These are phyloP conservation scores for Tylopilus plumbeoviolaceoides DNA, from an alignment of 768 basidiomycete species.

Conservation along the genomic window DNA sequence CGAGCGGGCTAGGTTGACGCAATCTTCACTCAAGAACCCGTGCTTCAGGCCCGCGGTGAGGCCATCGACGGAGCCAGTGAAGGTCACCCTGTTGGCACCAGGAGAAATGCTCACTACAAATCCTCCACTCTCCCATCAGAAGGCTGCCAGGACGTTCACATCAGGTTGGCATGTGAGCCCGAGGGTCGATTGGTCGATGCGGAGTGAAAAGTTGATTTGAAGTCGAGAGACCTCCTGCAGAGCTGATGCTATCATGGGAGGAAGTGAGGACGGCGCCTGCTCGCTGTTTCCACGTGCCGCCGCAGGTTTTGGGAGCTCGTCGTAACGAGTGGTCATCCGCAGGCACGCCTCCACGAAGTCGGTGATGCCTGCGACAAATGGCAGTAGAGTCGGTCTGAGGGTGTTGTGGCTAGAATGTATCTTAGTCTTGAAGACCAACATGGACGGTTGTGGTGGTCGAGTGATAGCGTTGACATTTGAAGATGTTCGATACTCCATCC, in stretches of 20 bases:
- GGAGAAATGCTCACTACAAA: conserved; percentile 79
- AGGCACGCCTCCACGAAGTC: conserved; percentile 67
- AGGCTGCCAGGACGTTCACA: conserved; percentile 84
- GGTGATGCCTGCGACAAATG: conserved; percentile 78
- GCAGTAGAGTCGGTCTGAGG: conserved; percentile 75
- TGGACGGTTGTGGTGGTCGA: conserved; percentile 44
- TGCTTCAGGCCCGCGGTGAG: conserved; percentile 80
- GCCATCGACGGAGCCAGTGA: conserved; percentile 79
- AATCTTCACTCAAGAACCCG: conserved; percentile 80
- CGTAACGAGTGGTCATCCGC: conserved; percentile 42
- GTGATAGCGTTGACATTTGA: conserved; percentile 38
- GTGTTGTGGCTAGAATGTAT: conserved; percentile 87
- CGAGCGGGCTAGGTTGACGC: conserved; percentile 75
- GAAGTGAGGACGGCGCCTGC: conserved; percentile 14
- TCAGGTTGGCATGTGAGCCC: conserved; percentile 87
- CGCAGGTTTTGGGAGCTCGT: conserved; percentile 18
- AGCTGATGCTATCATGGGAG: conserved; percentile 7
- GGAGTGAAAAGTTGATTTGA: conserved; percentile 80
- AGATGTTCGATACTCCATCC: conserved; percentile 74
- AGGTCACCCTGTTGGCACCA: conserved; percentile 62
- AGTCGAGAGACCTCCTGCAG: conserved; percentile 41
- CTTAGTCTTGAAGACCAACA: conserved; percentile 79
- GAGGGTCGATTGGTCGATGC: conserved; percentile 86
- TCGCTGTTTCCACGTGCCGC: conserved; percentile 3
- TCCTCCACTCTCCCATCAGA: conserved; percentile 94